These are phyloP conservation scores for Yamadazyma dushanensis DNA, from an alignment of 1,139 yeast genomes.

Conservation along the genomic window DNA sequence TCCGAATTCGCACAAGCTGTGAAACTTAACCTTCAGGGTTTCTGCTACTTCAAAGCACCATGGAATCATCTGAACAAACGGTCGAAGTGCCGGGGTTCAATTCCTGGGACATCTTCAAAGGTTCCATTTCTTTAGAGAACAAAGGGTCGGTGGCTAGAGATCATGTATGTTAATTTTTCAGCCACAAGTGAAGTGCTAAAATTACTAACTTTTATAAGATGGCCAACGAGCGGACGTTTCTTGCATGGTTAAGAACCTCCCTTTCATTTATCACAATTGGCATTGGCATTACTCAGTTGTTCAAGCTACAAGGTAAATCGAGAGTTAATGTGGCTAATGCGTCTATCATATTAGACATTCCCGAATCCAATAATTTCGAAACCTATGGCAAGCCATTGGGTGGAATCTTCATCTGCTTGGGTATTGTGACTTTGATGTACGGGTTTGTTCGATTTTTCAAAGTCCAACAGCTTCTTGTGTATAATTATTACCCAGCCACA, in stretches of 20 bases:
- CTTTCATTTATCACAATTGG: conserved; percentile 44
- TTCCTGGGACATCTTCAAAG: conserved; percentile 14
- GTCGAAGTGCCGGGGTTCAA: conserved; percentile 14
- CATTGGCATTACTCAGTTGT: conserved; percentile 43
- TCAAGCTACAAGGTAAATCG: conserved; percentile 29
- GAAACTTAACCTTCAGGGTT: no score
- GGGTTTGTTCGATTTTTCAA: conserved; percentile 37
- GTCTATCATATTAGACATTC: conserved; percentile 11
- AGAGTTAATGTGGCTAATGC: conserved; percentile 19
- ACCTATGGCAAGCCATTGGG: conserved; percentile 40
- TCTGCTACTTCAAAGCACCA: no score
- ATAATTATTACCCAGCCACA: conserved; percentile 32
- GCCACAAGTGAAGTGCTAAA: background rate
- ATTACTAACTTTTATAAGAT: conserved; percentile 23
- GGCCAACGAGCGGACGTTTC: conserved; percentile 76
- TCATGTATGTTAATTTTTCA: conserved; percentile 26
- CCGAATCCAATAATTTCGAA: conserved; percentile 8
- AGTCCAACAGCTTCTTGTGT: conserved; percentile 30
- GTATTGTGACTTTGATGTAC: conserved; percentile 33
- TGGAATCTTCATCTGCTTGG: conserved; percentile 32
- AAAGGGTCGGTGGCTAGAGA: conserved; percentile 52
- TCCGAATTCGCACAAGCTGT: no score
- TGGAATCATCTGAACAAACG: conserved; percentile 6
- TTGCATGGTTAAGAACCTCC: conserved; percentile 74
- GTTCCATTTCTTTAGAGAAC: conserved; percentile 41